Percentiles rank a stretch among this genome's conserved stretches.
Conservation (phyloP, 345 rosid genomes). For the Physaria fendleri region DNA sequence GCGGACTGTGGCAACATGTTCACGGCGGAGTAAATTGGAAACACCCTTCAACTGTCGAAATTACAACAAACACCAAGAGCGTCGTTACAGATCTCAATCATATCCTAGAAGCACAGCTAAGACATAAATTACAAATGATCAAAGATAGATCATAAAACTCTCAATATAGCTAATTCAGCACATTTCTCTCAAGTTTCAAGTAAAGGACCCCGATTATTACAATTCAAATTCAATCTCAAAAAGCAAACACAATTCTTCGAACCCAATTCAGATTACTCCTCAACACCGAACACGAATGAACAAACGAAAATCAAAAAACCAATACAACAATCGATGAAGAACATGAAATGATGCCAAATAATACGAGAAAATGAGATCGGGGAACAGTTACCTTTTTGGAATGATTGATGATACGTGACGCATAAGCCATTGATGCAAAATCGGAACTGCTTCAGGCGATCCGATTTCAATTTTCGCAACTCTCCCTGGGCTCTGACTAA, state of each 20-base stretch:
- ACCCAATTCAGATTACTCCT: neutral
- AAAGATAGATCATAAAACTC: no score
- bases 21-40: slow-evolving; percentile 43
- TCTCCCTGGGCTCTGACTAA: no score
- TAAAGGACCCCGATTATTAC: no score
- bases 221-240: slow-evolving; percentile 1
- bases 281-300: no score
- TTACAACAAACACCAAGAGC: neutral
- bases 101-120: no score
- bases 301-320: no score
- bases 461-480: slow-evolving; percentile 5
- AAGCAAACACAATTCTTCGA: neutral
- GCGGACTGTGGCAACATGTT: slow-evolving; percentile 41
- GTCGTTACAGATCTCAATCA: no score
- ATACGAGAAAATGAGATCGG: slow-evolving; percentile 3
- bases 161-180: no score
- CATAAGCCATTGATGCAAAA: slow-evolving; percentile 43
- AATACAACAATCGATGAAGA: slow-evolving; percentile 5
- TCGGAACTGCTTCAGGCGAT: slow-evolving; percentile 23
- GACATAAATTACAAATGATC: no score
- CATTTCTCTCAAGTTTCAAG: no score
- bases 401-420: slow-evolving; percentile 53
- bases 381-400: slow-evolving; percentile 48
- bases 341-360: neutral
- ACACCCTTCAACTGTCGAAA: slow-evolving; percentile 49